phyloP scores from a whole-genome alignment of 1,284 basidiomycete species.

The Ganoderma lingzhi region DNA sequence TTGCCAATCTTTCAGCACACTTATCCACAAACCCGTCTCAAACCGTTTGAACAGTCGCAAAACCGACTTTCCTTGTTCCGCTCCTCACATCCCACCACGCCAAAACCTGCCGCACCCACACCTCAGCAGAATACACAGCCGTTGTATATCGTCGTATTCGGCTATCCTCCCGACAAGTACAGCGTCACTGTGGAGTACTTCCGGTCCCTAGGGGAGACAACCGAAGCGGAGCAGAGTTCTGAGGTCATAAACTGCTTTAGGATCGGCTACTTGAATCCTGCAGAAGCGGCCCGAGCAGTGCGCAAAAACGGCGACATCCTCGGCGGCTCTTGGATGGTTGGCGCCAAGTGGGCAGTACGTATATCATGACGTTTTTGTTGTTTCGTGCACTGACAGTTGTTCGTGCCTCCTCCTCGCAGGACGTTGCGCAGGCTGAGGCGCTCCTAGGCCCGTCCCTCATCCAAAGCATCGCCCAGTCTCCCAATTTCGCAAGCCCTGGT shows the following conservation, averaged over 20 bases:
- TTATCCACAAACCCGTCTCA: conserved; percentile 28
- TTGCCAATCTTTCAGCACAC: not conserved
- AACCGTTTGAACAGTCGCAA: conserved; percentile 42
- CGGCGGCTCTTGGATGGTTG: conserved; percentile 80
- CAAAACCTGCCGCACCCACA: conserved; percentile 40
- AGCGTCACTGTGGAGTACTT: conserved; percentile 75
- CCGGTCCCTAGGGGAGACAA: conserved; percentile 69
- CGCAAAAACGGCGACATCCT: conserved; percentile 82
- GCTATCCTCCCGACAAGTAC: conserved; percentile 79
- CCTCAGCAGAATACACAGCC: conserved; percentile 40
- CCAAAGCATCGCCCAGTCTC: conserved; percentile 35
- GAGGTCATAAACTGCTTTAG: conserved; percentile 77
- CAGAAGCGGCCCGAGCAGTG: conserved; percentile 77
- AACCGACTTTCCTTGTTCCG: conserved; percentile 37
- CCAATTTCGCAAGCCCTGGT: conserved; percentile 27
- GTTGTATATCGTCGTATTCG: conserved; percentile 75
- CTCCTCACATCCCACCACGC: conserved; percentile 40
- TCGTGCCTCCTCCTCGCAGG: conserved; percentile 48
- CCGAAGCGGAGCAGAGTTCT: conserved; percentile 66
- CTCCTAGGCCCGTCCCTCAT: conserved; percentile 53
- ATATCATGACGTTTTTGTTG: conserved; percentile 13
- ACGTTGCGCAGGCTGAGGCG: conserved; percentile 62
- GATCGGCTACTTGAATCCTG: conserved; percentile 72
- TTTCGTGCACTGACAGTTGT: conserved; percentile 20
- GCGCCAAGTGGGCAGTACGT: conserved; percentile 81